Base-by-base conservation (phyloP, 805 yeast species). In the Wickerhamomyces rabaulensis region DNA sequence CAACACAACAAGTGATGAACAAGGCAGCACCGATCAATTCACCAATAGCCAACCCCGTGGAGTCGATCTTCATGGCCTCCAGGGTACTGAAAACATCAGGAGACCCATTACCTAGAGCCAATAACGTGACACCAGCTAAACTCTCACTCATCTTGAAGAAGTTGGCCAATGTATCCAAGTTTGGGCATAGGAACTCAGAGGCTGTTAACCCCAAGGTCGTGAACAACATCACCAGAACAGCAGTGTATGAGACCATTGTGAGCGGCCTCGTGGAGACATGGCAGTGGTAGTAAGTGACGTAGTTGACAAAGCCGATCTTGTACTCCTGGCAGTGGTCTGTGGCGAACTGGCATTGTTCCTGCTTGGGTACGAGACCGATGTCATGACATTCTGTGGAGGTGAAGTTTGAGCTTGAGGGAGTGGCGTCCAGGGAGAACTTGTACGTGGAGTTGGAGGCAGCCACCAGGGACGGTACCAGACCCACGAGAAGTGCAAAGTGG, bases 1-100 rank as follows among this genome's bases (percentile, higher is more conserved):
- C 75, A 1, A 92, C 89, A n/a, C 88, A 84, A 1, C 92, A 80
- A 2, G 87, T 75, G 20, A 91, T 79, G 60, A 92, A 90, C 42
- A 87, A 75, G 0, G 95, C 88, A 2, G 97, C 95, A 4, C 99
- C 98, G 37, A 89, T 67, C n/a, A 92, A 68, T 63, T 91, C 97
- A 2, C 97, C 94, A 9, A 91, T 67, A 0, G 98, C 97, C 61
- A 92, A 70, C 3, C 87, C 77, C 1, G 84, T 79, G 2, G 87
- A 78, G 13, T 79, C 84, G 1, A 79, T 67, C 35, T 75, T 74
- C 79, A 94, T 79, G 3, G 97, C 95, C 42, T 87, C 84, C 59
- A 81, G 85, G 0, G 96, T 90, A 33, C 92, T 78, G 29, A 90
- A 76, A 9, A 92, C 80, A 65, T 92, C 99, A 0, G 97, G 96